Evolutionary conservation across 2,329 filamentous ascomycete species (phyloP), one percentile per base, ranked within the genome.

Genomic region (Alternaria sp.): DNA sequence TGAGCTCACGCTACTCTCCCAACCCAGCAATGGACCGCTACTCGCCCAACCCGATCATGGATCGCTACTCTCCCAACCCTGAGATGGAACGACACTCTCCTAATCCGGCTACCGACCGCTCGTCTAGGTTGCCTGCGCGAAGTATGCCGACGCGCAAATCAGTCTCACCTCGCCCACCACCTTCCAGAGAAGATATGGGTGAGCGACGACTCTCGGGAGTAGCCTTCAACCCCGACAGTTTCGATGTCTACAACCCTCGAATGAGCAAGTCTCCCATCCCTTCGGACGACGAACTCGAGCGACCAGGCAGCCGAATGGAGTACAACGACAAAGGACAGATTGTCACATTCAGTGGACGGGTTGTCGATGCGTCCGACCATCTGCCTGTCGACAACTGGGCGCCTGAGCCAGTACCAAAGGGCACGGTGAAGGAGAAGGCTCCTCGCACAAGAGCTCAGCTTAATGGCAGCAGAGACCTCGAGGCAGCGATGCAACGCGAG

Each of bases 301-400:
- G 73, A 2, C 74, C 74, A 3, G 69, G 73, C 2, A 77, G 73
- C 52, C 71, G 72, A 54, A 82, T 85, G 67, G 87, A 79, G 45
- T 69, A 76, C 65, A 79, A 89, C 57, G 81, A 84, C 1, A 85
- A 86, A 55, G 89, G 88, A 9, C 92, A 92, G 73, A 93, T 94
- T 64, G 89, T 93, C 57, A 91, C 88, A 1, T 86, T 91, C 66
- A 91, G 93, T 74, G 92, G 92, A 7, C 86, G 90, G 59, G 90
- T 93, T 71, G 86, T 95, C 59, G 92, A 95, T 73, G 92, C 92
- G 1, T 93, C 91, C 0, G 92, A 95, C 77, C 91, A 94, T 74
- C 83, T 94, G 13, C 92, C 92, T 0, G 87, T 93, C 75, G 89
- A 92, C 59, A 88, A 88, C 1, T 93, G 91, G 91, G 91, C 91